Base-by-base conservation (phyloP, 148 eudicot genomes). In the Beta vulgaris region DNA sequence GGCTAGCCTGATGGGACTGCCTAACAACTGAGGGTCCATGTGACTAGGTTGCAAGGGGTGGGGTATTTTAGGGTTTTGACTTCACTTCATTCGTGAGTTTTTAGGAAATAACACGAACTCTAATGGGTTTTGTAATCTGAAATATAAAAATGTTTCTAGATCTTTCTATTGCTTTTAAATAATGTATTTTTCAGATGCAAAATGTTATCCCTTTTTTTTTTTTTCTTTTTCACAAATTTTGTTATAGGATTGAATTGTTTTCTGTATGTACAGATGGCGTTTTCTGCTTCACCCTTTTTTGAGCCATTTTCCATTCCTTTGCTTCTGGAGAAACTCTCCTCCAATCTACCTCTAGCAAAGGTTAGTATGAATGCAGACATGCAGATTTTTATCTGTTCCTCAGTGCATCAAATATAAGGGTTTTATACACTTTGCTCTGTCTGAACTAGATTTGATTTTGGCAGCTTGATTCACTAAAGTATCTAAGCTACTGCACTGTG, bases 321-420 rank as follows among this genome's bases (percentile, higher is more conserved):
- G 85, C 92, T 95, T 79, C 87, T 95, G 55, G 97, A 92, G 73
- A 95, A 95, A 81, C 90, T 95, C 73, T 85, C 96, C 64, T 90
- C 98, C 71, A 76, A 84, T 77, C 86, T 95, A 61, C 93, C 94
- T 18, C 84, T 88, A 42, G 88, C 98, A 75, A 89, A 95, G 97
- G 97, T 91, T 74, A 69, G 83, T 71, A 35, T 34, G 6, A 35
- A 25, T 51, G 63, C 51, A 61, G n/a, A 59, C 36, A 3, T 46
- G 16, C 21, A 35, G 42, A n/a, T n/a, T 67, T 64, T n/a, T 59
- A 55, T 62, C 9, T 69, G 51, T 81, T 53, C 65, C 49, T 58
- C 28, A 36, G 36, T 73, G 80, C 62, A 49, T 26, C 72, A 60
- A 40, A 21, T 63, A 35, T 18, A 15, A 16, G 34, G 55, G 26